These are phyloP conservation scores for Scleromitrula shiraiana DNA, from an alignment of 2,329 filamentous ascomycete genomes.

Conservation along the genomic window DNA sequence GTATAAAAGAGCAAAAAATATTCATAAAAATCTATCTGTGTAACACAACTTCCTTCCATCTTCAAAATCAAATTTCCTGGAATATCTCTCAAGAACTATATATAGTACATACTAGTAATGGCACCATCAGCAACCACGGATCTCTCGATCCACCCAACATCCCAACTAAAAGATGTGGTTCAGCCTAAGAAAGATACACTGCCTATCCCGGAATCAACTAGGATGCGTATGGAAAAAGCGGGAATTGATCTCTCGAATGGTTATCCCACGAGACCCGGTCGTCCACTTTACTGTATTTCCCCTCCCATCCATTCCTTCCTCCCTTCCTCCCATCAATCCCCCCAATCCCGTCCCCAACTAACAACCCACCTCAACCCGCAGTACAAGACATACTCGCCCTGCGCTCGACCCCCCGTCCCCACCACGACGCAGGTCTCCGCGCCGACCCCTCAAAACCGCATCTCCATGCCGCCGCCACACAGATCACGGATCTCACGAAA, in stretches of 20 bases:
- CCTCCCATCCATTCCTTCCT: not conserved
- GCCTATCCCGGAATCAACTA: constrained; percentile 48
- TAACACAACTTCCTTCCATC: too few relatives aligned
- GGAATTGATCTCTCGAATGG: constrained; percentile 62
- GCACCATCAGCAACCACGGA: not conserved
- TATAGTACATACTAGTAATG: too few relatives aligned
- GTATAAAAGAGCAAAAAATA: too few relatives aligned
- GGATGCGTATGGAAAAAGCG: constrained; percentile 55
- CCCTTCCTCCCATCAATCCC: not conserved
- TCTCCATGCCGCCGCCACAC: constrained; percentile 51
- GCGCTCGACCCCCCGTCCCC: constrained; percentile 45
- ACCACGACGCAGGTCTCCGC: constrained; percentile 54
- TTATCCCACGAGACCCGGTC: constrained; percentile 62
- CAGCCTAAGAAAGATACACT: constrained; percentile 48
- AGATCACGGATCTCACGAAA: constrained; percentile 45
- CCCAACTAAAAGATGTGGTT: not conserved
- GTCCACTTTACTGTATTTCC: constrained; percentile 46
- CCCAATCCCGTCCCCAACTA: not conserved
- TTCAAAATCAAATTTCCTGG: too few relatives aligned
- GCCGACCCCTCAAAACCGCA: constrained; percentile 58
- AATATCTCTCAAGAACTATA: not conserved
- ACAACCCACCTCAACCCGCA: not conserved
- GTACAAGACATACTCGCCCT: constrained; percentile 63
- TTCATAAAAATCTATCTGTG: too few relatives aligned
- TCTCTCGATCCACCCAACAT: not conserved